Evolutionary conservation across 768 basidiomycete genomes (phyloP).

Genomic region (Hypholoma sublateritium): DNA sequence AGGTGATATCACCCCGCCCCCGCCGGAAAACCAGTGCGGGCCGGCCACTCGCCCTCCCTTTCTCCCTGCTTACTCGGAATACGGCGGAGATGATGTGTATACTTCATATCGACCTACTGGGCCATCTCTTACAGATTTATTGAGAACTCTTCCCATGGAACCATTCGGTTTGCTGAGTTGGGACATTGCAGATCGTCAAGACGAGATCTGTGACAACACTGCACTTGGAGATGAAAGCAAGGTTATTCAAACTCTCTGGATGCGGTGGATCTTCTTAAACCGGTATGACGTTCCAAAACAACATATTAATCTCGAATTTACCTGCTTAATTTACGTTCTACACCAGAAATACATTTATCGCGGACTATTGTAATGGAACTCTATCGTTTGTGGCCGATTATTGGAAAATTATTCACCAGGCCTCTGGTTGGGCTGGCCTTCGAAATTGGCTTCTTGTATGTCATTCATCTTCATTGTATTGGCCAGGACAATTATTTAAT

Average conservation of each 20-base stretch:
- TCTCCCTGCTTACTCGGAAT: constrained; percentile 47
- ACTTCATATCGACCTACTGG: constrained; percentile 70
- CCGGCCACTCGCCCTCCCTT: constrained; percentile 53
- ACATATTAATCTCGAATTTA: background rate
- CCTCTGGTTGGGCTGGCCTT: constrained; percentile 66
- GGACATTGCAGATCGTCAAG: constrained; percentile 70
- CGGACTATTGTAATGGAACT: constrained; percentile 51
- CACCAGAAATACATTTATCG: constrained; percentile 53
- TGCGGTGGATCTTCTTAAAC: constrained; percentile 57
- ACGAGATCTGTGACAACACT: constrained; percentile 72
- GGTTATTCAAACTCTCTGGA: constrained; percentile 77
- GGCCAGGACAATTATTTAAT: too few species aligned
- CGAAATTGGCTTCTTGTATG: constrained; percentile 41
- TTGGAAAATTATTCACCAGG: constrained; percentile 64
- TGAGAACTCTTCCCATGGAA: constrained; percentile 59
- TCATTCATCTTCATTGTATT: background rate
- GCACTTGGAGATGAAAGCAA: constrained; percentile 76
- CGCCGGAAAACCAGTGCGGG: constrained; percentile 42
- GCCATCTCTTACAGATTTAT: constrained; percentile 60
- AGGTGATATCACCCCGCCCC: constrained; percentile 43
- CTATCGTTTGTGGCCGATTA: constrained; percentile 58
- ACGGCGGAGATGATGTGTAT: constrained; percentile 44
- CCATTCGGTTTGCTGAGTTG: constrained; percentile 67
- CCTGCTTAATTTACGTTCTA: background rate
- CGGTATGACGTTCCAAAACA: constrained; percentile 4